phyloP scores from a whole-genome alignment of 805 yeast genomes.

The Tetrapisispora namnaoensis region DNA sequence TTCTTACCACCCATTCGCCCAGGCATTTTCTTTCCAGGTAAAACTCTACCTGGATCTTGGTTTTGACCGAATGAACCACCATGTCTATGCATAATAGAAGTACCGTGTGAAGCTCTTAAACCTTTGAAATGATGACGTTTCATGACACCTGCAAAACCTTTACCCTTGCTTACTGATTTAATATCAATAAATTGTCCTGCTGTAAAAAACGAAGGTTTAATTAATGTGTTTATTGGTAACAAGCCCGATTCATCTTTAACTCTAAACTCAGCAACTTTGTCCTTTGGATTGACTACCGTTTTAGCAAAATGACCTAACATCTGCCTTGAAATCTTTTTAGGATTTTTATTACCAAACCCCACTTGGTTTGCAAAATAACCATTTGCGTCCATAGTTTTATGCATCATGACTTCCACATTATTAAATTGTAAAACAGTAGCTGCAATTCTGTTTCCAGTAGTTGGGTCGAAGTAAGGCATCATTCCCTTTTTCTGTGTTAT shows the following conservation, averaged over 20 bases:
- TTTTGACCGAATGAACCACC: constrained; percentile 97
- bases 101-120: constrained; percentile 91
- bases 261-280: constrained; percentile 65
- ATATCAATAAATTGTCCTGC: constrained; percentile 80
- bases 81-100: constrained; percentile 82
- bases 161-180: constrained; percentile 75
- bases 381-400: constrained; percentile 57
- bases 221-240: constrained; percentile 64
- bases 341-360: constrained; percentile 66
- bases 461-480: constrained; percentile 69
- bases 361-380: constrained; percentile 83
- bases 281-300: constrained; percentile 80
- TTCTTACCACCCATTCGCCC: constrained; percentile 85
- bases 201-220: constrained; percentile 76
- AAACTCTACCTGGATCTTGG: constrained; percentile 90
- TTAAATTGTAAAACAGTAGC: constrained; percentile 85
- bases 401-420: constrained; percentile 74
- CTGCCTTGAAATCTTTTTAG: constrained; percentile 52
- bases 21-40: constrained; percentile 97
- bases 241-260: constrained; percentile 57
- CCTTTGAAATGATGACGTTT: constrained; percentile 87
- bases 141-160: constrained; percentile 98
- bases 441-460: constrained; percentile 58
- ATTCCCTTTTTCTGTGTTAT: constrained; percentile 81
- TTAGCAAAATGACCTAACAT: constrained; percentile 68